phyloP scores from a whole-genome alignment of 768 basidiomycete genomes.

The Mrakia hoshinonis region DNA sequence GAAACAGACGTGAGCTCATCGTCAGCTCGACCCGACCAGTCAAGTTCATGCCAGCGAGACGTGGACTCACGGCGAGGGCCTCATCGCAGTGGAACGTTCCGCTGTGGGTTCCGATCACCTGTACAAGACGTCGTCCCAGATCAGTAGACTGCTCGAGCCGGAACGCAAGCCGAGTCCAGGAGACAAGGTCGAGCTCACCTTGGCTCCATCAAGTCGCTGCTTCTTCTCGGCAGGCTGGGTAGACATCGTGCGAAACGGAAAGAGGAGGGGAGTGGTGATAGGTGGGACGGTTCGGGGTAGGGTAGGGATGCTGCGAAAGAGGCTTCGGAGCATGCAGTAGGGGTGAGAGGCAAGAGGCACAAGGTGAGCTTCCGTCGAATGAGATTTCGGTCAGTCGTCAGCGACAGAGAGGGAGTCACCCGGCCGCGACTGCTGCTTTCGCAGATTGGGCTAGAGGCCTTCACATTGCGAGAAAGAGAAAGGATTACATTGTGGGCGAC shows the following conservation, averaged over 20 bases:
- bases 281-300: not conserved
- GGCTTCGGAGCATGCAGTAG: constrained; percentile 11
- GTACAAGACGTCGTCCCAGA: no score
- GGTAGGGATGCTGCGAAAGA: not conserved
- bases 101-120: constrained; percentile 88
- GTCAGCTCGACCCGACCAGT: not conserved
- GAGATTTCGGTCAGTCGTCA: not conserved
- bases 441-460: no score
- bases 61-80: constrained; percentile 58
- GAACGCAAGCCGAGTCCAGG: not conserved
- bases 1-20: not conserved
- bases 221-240: constrained; percentile 13
- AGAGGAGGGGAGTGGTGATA: not conserved
- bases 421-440: not conserved
- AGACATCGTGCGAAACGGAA: not conserved
- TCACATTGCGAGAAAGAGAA: no score
- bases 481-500: no score
- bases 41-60: not conserved
- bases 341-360: not conserved
- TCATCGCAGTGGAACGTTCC: constrained; percentile 98
- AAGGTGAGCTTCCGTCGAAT: not conserved
- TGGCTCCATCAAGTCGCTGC: constrained; percentile 6
- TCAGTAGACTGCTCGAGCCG: no score
- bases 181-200: not conserved
- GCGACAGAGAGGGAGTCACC: not conserved